Evolutionary conservation across 352 stramenopile genomes (phyloP).

Genomic region (Phytophthora colocasiae): DNA sequence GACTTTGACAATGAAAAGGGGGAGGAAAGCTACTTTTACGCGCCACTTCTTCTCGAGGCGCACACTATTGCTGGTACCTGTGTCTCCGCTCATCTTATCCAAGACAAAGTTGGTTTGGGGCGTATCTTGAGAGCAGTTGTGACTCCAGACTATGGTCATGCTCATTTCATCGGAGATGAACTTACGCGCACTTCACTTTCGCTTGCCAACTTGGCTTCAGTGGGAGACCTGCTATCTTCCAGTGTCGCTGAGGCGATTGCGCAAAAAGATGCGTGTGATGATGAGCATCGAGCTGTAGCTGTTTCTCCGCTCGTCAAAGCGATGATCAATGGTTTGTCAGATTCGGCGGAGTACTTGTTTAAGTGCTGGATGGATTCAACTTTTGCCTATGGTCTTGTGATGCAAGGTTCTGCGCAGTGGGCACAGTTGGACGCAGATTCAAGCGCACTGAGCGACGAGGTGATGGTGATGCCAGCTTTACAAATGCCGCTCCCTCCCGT

Average conservation of each 20-base stretch:
- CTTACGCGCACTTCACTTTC: conserved; percentile 56
- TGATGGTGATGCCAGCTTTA: conserved; percentile 37
- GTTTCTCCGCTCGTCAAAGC: conserved; percentile 59
- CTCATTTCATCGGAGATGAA: conserved; percentile 69
- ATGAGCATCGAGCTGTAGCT: conserved; percentile 26
- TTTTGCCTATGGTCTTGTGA: conserved; percentile 50
- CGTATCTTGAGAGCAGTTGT: conserved; percentile 71
- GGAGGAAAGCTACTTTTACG: conserved; percentile 54
- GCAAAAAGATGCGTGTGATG: conserved; percentile 32
- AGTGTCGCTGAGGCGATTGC: conserved; percentile 44
- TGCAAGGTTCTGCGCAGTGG: conserved; percentile 56
- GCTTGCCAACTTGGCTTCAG: conserved; percentile 67
- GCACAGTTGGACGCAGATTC: conserved; percentile 21
- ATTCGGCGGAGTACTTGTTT: conserved; percentile 46
- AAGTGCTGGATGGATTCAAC: conserved; percentile 66
- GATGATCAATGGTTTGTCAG: conserved; percentile 56
- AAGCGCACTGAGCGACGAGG: conserved; percentile 18
- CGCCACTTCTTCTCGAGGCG: conserved; percentile 72
- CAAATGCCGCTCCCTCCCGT: conserved; percentile 41
- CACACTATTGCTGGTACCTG: conserved; percentile 65
- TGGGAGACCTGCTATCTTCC: conserved; percentile 63
- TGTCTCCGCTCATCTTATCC: conserved; percentile 59
- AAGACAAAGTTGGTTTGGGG: conserved; percentile 77
- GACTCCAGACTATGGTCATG: conserved; percentile 67
- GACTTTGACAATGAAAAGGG: conserved; percentile 25